Evolutionary conservation across 208 protist genomes (phyloP), one percentile per base, ranked within the genome.

Genomic region (Crithidia sp.): DNA sequence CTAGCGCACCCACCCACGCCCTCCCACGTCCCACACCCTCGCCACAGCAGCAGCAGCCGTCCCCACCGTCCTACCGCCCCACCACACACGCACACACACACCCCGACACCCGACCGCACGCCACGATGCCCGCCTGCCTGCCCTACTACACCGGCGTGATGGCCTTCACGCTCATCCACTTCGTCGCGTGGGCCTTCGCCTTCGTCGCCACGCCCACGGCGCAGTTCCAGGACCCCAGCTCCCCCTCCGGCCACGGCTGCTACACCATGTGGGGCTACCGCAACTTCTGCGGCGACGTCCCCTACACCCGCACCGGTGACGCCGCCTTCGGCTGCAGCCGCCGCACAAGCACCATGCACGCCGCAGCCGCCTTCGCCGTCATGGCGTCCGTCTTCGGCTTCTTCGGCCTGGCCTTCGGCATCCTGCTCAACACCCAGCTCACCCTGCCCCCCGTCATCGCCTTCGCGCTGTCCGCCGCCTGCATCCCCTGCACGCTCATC

Each of bases 261-360:
- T 73, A 77, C 69, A 90, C 82, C 14, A 57, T 85, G 61, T 90
- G 81, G 81, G 85, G 82, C 53, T 67, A 72, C 37, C 84, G 80
- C 55, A 44, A 37, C 12, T 65, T 81, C 41, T 90, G 85, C 63
- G 57, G 73, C 69, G 59, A 68, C 49, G 71, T 70, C 19, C 69
- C 71, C 50, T 87, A 85, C 67, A 55, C 70, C 59, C 14, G 49
- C 19, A 67, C 19, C 28, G 54, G 61, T 16, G 76, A 65, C 65
- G 64, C 47, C 19, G 81, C 71, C 62, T 86, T 78, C 40, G 67
- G 55, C 19, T 83, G 77, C 66, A 62, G 19, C 36, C 70, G 62
- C 37, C 66, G 71, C 47, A 56, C 60, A 14, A 75, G 77, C 44
- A 80, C 64, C 58, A 86, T 86, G 81, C 79, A 75, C 61, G 67